A percentile compares a stretch with the other conserved stretches of the same genome.
Conservation (phyloP, 495 filamentous ascomycete species). For the Xylaria telfairii region DNA sequence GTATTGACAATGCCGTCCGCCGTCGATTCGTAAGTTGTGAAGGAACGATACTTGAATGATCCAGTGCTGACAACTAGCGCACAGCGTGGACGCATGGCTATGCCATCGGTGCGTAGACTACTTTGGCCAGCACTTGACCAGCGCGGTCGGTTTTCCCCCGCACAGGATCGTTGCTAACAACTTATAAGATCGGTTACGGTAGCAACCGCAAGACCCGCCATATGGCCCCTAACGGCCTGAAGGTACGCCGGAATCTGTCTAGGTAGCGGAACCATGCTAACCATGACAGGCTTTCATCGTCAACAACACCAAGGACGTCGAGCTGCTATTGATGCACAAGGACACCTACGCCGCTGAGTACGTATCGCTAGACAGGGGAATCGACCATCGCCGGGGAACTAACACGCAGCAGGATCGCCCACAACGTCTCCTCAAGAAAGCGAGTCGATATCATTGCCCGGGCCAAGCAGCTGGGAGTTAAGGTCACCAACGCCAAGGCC, state of each 20-base stretch:
- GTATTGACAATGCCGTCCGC: slow-evolving; percentile 82
- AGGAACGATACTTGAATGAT: neutral
- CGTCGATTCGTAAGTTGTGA: slow-evolving; percentile 33
- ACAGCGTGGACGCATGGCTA: slow-evolving; percentile 82
- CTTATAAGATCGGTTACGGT: slow-evolving; percentile 82
- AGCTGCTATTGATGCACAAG: slow-evolving; percentile 99
- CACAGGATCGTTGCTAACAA: slow-evolving; percentile 2
- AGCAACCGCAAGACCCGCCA: slow-evolving; percentile 98
- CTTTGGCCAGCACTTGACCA: neutral
- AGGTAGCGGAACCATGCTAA: neutral
- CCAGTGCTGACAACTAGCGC: slow-evolving; percentile 5
- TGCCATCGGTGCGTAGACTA: slow-evolving; percentile 87
- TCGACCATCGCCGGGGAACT: slow-evolving; percentile 25
- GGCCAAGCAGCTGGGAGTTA: slow-evolving; percentile 96
- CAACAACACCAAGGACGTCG: slow-evolving; percentile 91
- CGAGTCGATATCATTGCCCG: slow-evolving; percentile 93
- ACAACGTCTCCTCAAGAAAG: slow-evolving; percentile 98
- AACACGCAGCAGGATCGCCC: slow-evolving; percentile 74
- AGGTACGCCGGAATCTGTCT: slow-evolving; percentile 47
- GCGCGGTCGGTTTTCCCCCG: neutral
- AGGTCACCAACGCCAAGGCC: slow-evolving; percentile 99
- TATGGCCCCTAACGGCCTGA: slow-evolving; percentile 99
- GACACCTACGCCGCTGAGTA: slow-evolving; percentile 98
- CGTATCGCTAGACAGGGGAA: slow-evolving; percentile 42
- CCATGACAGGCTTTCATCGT: slow-evolving; percentile 79